phyloP scores from a whole-genome alignment of 2,329 filamentous ascomycete species.

The Fusarium aywerte region DNA sequence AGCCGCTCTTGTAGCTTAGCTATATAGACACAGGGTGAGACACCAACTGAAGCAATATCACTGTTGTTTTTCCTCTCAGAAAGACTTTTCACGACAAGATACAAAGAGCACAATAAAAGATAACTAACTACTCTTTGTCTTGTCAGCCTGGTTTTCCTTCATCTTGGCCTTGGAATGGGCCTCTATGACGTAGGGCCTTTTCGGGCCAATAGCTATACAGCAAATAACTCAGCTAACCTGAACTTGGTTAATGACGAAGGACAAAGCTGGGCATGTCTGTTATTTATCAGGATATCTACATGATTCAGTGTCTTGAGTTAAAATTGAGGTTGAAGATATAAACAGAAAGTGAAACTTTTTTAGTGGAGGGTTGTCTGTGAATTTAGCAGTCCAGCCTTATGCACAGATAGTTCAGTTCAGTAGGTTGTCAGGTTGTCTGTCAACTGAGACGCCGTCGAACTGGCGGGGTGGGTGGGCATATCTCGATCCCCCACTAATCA shows the following conservation, averaged over 20 bases:
- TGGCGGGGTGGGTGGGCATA: slow-evolving; percentile 34
- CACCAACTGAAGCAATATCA: background rate
- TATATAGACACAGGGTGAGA: slow-evolving; percentile 3
- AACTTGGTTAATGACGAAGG: slow-evolving; percentile 19
- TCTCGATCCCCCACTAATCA: slow-evolving; percentile 13
- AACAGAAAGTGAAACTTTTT: background rate
- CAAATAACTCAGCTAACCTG: slow-evolving; percentile 28
- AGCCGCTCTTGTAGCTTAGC: slow-evolving; percentile 5
- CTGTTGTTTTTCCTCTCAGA: background rate
- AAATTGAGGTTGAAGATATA: background rate
- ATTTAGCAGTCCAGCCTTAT: slow-evolving; percentile 6
- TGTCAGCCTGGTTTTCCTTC: slow-evolving; percentile 27
- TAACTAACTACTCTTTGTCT: slow-evolving; percentile 20
- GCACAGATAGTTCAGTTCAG: slow-evolving; percentile 9
- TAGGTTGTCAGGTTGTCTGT: background rate
- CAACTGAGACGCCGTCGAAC: slow-evolving; percentile 17
- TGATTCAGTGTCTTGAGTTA: background rate
- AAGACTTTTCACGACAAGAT: background rate
- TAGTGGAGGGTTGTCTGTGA: slow-evolving; percentile 4
- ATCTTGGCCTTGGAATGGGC: slow-evolving; percentile 37
- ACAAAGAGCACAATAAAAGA: slow-evolving; percentile 2
- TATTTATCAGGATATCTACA: background rate
- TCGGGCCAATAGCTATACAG: slow-evolving; percentile 32
- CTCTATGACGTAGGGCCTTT: slow-evolving; percentile 36
- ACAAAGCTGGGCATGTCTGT: slow-evolving; percentile 26